These are phyloP conservation scores for Xylariales sp. DNA, from an alignment of 2,329 filamentous ascomycete species.

Conservation along the genomic window DNA sequence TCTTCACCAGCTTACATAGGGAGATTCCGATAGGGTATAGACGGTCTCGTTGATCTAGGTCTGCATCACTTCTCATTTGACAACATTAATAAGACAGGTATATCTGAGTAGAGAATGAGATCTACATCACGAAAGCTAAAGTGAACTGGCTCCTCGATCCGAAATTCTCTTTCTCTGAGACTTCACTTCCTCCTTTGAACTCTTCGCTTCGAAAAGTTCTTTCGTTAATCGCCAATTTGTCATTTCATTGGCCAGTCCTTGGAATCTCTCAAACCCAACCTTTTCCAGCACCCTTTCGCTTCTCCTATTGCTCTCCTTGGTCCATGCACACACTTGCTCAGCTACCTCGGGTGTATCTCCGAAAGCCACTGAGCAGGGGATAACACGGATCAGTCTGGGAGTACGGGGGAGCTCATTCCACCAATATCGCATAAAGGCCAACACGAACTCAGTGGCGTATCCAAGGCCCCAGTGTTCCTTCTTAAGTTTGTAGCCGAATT, in stretches of 20 bases:
- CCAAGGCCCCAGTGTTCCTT: slow-evolving; percentile 8
- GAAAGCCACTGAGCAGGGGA: background rate
- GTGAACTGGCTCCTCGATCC: too few species aligned
- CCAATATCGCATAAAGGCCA: slow-evolving; percentile 4
- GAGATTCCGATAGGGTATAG: too few species aligned
- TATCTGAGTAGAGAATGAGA: too few species aligned
- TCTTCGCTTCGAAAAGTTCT: too few species aligned
- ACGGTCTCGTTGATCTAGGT: too few species aligned
- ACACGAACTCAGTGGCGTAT: slow-evolving; percentile 9
- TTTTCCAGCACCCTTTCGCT: slow-evolving; percentile 23
- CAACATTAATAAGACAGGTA: too few species aligned
- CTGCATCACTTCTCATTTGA: too few species aligned
- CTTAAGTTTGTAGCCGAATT: slow-evolving; percentile 11
- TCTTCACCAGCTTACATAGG: too few species aligned
- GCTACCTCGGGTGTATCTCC: slow-evolving; percentile 28
- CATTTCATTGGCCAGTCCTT: background rate
- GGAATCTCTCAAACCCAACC: slow-evolving; percentile 20
- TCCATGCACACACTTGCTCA: slow-evolving; percentile 18
- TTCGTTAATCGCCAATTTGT: background rate
- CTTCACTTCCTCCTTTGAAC: too few species aligned
- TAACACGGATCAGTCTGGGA: background rate
- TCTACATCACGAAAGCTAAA: too few species aligned
- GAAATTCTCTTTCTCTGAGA: too few species aligned
- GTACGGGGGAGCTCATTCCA: slow-evolving; percentile 6
- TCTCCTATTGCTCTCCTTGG: slow-evolving; percentile 16